Evolutionary conservation across 257 asterid genomes (phyloP).

Genomic region (Petrea volubilis): DNA sequence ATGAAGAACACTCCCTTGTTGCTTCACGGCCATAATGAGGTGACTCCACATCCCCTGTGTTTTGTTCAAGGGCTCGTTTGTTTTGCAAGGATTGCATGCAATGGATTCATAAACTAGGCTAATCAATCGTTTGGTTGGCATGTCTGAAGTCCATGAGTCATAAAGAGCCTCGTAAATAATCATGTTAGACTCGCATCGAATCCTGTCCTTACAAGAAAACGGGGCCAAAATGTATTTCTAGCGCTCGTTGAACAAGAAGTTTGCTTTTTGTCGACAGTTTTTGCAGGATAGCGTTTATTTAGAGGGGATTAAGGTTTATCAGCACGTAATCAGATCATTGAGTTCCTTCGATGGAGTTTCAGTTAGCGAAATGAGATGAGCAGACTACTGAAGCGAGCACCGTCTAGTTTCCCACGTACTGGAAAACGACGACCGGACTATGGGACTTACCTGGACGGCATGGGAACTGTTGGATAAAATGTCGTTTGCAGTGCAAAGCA

Average conservation of each 20-base stretch:
- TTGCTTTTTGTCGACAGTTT: constrained; percentile 45
- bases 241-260: not conserved
- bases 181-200: too few species aligned
- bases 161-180: too few species aligned
- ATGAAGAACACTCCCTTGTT: constrained; percentile 90
- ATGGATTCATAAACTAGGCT: too few species aligned
- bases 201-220: too few species aligned
- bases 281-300: constrained; percentile 70
- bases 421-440: not conserved
- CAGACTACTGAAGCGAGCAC: not conserved
- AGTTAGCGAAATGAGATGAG: constrained; percentile 1
- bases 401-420: not conserved
- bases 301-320: constrained; percentile 78
- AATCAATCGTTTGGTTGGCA: too few species aligned
- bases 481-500: not conserved
- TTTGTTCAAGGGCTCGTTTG: not conserved
- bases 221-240: not conserved
- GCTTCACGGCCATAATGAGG: constrained; percentile 98
- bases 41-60: constrained; percentile 23
- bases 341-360: constrained; percentile 53
- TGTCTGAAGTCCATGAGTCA: too few species aligned
- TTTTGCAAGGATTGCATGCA: too few species aligned
- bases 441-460: not conserved
- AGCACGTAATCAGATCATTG: constrained; percentile 71
- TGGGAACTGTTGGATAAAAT: not conserved